Conservation (phyloP, 2,329 filamentous ascomycete genomes). For the Fonsecaea pedrosoi region DNA sequence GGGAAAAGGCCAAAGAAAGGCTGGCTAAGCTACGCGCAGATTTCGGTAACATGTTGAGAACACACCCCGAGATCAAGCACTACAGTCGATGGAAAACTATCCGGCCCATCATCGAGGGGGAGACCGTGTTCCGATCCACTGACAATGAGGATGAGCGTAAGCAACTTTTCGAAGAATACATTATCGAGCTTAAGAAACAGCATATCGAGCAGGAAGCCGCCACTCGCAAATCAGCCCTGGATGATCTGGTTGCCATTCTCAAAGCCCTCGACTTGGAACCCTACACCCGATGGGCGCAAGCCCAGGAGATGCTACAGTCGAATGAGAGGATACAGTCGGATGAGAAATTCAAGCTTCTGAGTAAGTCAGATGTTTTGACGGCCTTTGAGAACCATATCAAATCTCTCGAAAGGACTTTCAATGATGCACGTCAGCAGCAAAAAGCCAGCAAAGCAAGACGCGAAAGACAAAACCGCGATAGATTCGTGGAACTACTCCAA, state of each 20-base stretch:
- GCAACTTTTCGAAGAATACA: conserved; percentile 92
- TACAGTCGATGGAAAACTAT: conserved; percentile 98
- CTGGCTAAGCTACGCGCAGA: conserved; percentile 89
- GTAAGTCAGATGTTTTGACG: conserved; percentile 86
- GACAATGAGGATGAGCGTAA: conserved; percentile 85
- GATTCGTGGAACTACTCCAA: conserved; percentile 74
- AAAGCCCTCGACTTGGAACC: conserved; percentile 83
- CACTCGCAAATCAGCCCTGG: conserved; percentile 79
- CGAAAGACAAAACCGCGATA: conserved; percentile 86
- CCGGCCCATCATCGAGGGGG: conserved; percentile 88
- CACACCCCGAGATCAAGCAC: conserved; percentile 95
- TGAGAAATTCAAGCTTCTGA: conserved; percentile 83
- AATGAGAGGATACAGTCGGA: conserved; percentile 79
- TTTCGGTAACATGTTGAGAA: conserved; percentile 94
- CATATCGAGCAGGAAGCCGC: conserved; percentile 77
- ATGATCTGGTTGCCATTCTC: conserved; percentile 78
- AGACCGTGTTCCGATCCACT: conserved; percentile 93
- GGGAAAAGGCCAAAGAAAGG: conserved; percentile 91
- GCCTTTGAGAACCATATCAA: conserved; percentile 97
- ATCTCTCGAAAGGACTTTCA: conserved; percentile 85
- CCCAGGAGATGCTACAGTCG: conserved; percentile 78
- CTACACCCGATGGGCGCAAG: conserved; percentile 93
- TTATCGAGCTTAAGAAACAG: conserved; percentile 79
- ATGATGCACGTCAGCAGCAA: conserved; percentile 85
- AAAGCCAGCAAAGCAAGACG: conserved; percentile 80